Evolutionary conservation across 495 filamentous ascomycete genomes (phyloP), one percentile per base, ranked within the genome.

Genomic region (Cenococcum geophilum): DNA sequence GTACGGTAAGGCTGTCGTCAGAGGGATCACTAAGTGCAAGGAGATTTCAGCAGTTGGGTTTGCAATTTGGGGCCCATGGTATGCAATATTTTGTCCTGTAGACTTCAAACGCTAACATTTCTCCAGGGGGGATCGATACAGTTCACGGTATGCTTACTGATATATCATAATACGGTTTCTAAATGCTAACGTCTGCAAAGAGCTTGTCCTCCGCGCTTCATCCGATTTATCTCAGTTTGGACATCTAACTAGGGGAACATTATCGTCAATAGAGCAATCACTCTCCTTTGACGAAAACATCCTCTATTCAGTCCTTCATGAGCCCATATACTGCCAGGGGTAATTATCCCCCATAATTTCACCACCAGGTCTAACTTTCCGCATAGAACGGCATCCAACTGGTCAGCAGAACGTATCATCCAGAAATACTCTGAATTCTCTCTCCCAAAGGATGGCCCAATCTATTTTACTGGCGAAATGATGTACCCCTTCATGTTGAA

Each of bases 401-500:
- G 86, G 86, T 81, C 85, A 21, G 86, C 86, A 3, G 76, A 85
- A 49, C 79, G 83, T 42, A 43, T 79, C 9, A 73, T 78, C 35
- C 52, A 71, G 1, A 64, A 71, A 57, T 72, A 72, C 35, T 70
- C 77, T 1, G 70, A 70, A 27, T 85, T 84, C 71, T 57, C 72
- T 16, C 69, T 79, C 37, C 14, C 42, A 12, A 73, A 71, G 3
- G 75, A 79, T 0, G 67, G 77, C n/a, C 82, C 87, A 0, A 77
- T 92, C 57, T 87, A 80, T 62, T 96, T 97, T 76, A 89, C 89
- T 0, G 92, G 92, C 58, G 92, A 97, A 74, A 95, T 95, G 90
- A 80, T 95, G 56, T 96, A 83, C 73, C 85, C 86, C 6, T 86
- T 85, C 70, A 86, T 90, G 78, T 91, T 96, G 65, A 80, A 14